Evolutionary conservation across 2,329 filamentous ascomycete species (phyloP).

Genomic region (Aspergillus texensis): DNA sequence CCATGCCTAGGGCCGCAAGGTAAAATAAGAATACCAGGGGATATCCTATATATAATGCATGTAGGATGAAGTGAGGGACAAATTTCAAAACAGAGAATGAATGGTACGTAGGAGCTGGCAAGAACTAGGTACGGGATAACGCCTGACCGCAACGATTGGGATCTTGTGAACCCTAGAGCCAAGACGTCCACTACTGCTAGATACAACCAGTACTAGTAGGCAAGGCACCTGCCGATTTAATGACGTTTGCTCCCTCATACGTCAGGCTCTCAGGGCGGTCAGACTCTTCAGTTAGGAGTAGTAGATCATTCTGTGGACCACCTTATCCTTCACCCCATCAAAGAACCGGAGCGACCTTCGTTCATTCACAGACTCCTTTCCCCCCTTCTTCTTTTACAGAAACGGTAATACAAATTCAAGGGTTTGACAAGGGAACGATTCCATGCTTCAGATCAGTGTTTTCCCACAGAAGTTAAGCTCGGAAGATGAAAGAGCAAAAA

Average conservation of each 20-base stretch:
- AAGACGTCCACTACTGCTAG: background rate
- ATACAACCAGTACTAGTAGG: background rate
- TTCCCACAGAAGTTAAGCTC: background rate
- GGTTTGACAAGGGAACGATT: background rate
- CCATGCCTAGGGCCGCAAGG: background rate
- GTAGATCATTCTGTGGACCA: slow-evolving; percentile 2
- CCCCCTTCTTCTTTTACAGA: background rate
- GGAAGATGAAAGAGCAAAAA: background rate
- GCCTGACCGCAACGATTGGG: background rate
- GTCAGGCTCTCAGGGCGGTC: slow-evolving; percentile 7
- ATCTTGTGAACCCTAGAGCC: background rate
- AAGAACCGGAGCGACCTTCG: background rate
- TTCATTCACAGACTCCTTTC: background rate
- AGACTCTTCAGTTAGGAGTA: background rate
- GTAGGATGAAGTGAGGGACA: background rate
- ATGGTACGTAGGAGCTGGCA: background rate
- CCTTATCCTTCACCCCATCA: background rate
- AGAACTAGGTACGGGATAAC: background rate
- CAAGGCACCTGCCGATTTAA: background rate
- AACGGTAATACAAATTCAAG: background rate
- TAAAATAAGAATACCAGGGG: background rate
- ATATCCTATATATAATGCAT: background rate
- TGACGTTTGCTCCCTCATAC: slow-evolving; percentile 4
- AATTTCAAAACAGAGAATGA: background rate
- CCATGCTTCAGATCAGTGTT: background rate